Evolutionary conservation across 2,329 filamentous ascomycete genomes (phyloP).

Genomic region (Botryosphaeria dothidea): DNA sequence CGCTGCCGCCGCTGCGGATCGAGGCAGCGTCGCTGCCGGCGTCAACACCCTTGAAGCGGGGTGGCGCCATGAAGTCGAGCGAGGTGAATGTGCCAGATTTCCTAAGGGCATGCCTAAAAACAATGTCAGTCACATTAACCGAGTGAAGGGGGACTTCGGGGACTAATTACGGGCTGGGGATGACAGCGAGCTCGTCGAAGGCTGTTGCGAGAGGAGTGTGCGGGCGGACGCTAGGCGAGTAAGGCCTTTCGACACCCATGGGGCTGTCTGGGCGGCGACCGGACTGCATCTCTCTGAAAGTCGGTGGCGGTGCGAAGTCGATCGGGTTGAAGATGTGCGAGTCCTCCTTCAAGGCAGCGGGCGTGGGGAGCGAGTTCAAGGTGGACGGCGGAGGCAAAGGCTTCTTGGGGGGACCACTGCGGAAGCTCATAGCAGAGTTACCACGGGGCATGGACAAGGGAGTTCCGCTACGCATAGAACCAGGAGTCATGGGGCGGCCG

Average conservation of each 20-base stretch:
- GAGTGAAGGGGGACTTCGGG: not conserved
- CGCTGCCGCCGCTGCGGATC: constrained; percentile 71
- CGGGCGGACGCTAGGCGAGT: constrained; percentile 69
- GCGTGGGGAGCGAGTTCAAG: constrained; percentile 78
- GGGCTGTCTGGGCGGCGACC: constrained; percentile 65
- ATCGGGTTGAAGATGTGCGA: constrained; percentile 68
- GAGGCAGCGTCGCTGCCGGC: constrained; percentile 49
- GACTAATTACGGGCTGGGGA: constrained; percentile 85
- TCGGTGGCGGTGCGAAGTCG: constrained; percentile 81
- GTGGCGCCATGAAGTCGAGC: constrained; percentile 79
- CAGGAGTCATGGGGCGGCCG: constrained; percentile 7
- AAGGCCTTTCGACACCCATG: constrained; percentile 62
- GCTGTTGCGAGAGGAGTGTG: constrained; percentile 79
- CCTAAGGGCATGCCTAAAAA: constrained; percentile 65
- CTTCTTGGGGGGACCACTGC: constrained; percentile 49
- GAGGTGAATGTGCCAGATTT: constrained; percentile 77
- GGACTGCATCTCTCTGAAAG: constrained; percentile 62
- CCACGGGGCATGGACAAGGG: constrained; percentile 30
- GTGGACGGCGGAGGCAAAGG: constrained; percentile 70
- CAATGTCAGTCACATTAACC: constrained; percentile 29
- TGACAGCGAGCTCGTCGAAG: constrained; percentile 80
- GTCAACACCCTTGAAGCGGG: constrained; percentile 61
- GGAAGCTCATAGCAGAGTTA: constrained; percentile 42
- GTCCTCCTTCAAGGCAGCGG: constrained; percentile 81
- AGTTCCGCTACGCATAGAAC: constrained; percentile 25